These are phyloP conservation scores for Plasmodium billcollinsi DNA, from an alignment of 169 alveolate species.

Conservation along the genomic window DNA sequence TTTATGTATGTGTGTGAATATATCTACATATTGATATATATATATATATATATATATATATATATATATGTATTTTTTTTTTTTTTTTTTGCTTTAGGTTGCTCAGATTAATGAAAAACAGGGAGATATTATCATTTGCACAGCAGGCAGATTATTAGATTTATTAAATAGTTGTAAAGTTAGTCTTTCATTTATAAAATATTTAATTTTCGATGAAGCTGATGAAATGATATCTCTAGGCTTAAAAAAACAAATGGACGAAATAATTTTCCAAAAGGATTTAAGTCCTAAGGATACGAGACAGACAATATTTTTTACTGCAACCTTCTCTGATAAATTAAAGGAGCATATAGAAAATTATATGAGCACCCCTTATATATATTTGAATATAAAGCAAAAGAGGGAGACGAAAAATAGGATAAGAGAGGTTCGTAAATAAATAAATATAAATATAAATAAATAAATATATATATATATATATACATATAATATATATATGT, in stretches of 20 bases:
- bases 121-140: conserved; percentile 39
- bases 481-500: background rate
- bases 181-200: conserved; percentile 84
- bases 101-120: conserved; percentile 51
- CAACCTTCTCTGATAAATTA: conserved; percentile 40
- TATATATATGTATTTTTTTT: background rate
- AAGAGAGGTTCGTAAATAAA: conserved; percentile 13
- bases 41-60: background rate
- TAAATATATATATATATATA: background rate
- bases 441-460: background rate
- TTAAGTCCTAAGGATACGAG: conserved; percentile 32
- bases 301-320: conserved; percentile 49
- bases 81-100: background rate
- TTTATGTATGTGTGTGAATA: background rate
- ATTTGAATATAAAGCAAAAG: conserved; percentile 38
- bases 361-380: conserved; percentile 41
- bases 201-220: conserved; percentile 95
- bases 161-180: conserved; percentile 88
- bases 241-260: conserved; percentile 74
- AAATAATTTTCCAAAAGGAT: conserved; percentile 46
- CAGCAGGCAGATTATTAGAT: conserved; percentile 89
- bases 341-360: conserved; percentile 29
- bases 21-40: conserved; percentile 2
- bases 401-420: conserved; percentile 45
- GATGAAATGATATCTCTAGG: conserved; percentile 97